Evolutionary conservation across 2,329 filamentous ascomycete species (phyloP).

Genomic region (Triangularia verruculosa): DNA sequence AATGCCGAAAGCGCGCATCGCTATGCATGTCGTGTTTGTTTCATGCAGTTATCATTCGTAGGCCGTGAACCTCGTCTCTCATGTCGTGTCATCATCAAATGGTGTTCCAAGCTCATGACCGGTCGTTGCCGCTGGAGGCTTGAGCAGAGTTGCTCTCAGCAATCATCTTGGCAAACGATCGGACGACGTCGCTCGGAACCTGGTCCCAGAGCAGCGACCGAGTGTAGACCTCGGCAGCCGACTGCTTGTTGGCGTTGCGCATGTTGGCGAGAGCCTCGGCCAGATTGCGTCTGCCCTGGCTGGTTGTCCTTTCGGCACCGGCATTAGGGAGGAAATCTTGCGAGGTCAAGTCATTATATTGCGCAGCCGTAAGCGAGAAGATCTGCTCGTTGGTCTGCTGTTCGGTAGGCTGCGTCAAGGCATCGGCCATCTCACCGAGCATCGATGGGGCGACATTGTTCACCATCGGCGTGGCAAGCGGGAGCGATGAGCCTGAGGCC

Average conservation of each 20-base stretch:
- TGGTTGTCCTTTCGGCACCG: conserved; percentile 50
- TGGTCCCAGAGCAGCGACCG: conserved; percentile 91
- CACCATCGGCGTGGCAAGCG: conserved; percentile 45
- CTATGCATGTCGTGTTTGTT: conserved; percentile 2
- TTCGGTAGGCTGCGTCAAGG: conserved; percentile 71
- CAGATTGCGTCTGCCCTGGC: conserved; percentile 68
- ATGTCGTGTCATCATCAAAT: conserved; percentile 28
- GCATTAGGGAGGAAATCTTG: conserved; percentile 66
- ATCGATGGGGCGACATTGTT: conserved; percentile 54
- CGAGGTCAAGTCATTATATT: conserved; percentile 82
- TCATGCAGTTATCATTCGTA: conserved; percentile 20
- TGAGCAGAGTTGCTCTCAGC: conserved; percentile 60
- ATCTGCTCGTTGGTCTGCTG: conserved; percentile 85
- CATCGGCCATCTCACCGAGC: conserved; percentile 65
- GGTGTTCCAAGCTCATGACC: conserved; percentile 39
- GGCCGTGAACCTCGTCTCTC: conserved; percentile 22
- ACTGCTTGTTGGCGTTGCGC: conserved; percentile 68
- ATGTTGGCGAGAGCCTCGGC: conserved; percentile 78
- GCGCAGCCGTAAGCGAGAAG: conserved; percentile 79
- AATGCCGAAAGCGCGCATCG: conserved; percentile 1
- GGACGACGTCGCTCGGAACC: conserved; percentile 86
- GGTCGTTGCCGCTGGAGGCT: conserved; percentile 41
- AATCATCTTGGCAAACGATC: conserved; percentile 89
- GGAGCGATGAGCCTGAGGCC: conserved; percentile 38
- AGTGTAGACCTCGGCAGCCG: conserved; percentile 85